Base-by-base conservation (phyloP, 495 filamentous ascomycete genomes). In the Penicillium tannophilum region DNA sequence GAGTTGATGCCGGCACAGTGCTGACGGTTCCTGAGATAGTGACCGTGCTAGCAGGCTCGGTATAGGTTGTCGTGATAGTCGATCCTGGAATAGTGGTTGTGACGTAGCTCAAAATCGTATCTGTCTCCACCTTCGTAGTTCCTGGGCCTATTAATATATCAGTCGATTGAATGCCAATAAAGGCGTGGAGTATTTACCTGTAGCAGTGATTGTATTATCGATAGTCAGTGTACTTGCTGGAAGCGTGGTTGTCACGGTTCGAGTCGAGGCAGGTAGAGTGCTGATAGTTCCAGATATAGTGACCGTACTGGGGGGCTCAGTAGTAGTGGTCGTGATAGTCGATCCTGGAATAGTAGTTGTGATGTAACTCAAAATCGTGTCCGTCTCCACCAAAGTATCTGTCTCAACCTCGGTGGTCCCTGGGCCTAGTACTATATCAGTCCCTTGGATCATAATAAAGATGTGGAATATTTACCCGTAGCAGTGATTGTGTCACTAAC, bases 231-330 rank as follows among this genome's bases (percentile, higher is more conserved):
- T 39, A 16, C 35, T 53, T 3, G 51, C 35, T 17, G 35, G 51
- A 16, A 23, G 19, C 1, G 51, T 53, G 9, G 39, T 43, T 19
- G 35, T 53, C 19, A 53, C 35, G 3, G 35, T 53, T 4, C 6
- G 16, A 24, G 51, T 53, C 24, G 51, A 43, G 6, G 28, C 51
- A 12, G 52, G 36, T 14, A 54, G 9, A 20, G 39, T 54, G 20
- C 9, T 54, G n/a, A 43, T 24, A 20, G 8, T 54, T 19, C 52
- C 52, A 17, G 52, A 41, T n/a, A 43, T 43, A 43, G 52, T 54
- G 23, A 54, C 11, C 3, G 52, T 54, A 12, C 36, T 54, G 16
- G 36, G 36, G 44, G 39, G 52, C 17, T 54, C 39, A 0, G 52
- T 54, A 12, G 24, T 54, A 11, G 28, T 43, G 6, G 20, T 54